Evolutionary conservation across 1,284 basidiomycete genomes (phyloP), one percentile per base, ranked within the genome.

Genomic region (Sphaerobolus stellatus): DNA sequence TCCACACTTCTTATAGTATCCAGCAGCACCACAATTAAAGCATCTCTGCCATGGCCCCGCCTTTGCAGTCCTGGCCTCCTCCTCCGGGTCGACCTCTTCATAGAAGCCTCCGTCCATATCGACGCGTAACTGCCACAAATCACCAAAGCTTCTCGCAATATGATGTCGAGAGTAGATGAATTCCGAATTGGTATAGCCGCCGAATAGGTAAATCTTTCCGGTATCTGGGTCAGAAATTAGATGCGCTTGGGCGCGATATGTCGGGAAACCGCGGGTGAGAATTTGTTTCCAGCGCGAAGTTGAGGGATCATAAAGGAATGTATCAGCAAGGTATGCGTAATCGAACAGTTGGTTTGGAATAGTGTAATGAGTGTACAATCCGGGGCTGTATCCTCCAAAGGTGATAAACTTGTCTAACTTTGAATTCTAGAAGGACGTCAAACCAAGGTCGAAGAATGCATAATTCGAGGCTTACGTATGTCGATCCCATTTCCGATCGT

Each of bases 21-120:
- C 74, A 6, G 68, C 67, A 20, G 62, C 62, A 1, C 69, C 72
- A 58, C 75, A 76, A 14, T 59, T 63, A 58, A 73, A 75, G 59
- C 74, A 76, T n/a, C 71, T 58, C 60, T 71, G 69, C 72, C 73
- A 77, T 18, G 75, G 75, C 2, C 74, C 74, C 13, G 67, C 60
- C 56, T 59, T 65, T 6, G n/a, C n/a, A n/a, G 64, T 68, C 41
- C 68, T 64, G 27, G 64, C 64, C 63, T 75, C 75, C 36, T 73
- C 71, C 43, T 69, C 68, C 33, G 71, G 48, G 54, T 75, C 66
- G 9, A 72, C 68, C 13, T 63, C 64, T 16, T 71, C 67, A 48
- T 73, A 73, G 41, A 66, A 58, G 2, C 72, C 73, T 6, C 70
- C 70, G 1, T 66, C 66, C 4, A 69, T 56, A 56, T 76, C 72